Conservation (phyloP, 2,329 filamentous ascomycete species). For the Scedosporium dehoogii region DNA sequence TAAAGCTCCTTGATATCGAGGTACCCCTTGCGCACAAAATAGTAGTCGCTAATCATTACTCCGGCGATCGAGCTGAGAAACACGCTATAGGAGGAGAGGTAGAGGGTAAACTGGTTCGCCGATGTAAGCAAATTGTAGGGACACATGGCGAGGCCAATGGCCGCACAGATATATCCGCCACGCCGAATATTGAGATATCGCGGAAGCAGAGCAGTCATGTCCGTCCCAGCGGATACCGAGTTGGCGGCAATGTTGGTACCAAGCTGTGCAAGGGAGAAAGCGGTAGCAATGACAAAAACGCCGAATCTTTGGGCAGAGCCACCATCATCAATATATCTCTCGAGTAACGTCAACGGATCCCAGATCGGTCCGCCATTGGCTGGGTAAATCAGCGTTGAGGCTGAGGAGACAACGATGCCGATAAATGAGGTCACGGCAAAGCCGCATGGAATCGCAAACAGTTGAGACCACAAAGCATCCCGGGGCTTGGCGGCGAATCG, state of each 20-base stretch:
- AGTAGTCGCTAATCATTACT: slow-evolving; percentile 87
- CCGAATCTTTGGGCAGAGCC: slow-evolving; percentile 61
- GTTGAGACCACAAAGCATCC: slow-evolving; percentile 72
- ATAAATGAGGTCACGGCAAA: slow-evolving; percentile 79
- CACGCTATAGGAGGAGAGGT: slow-evolving; percentile 83
- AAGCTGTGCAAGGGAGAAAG: slow-evolving; percentile 70
- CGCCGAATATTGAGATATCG: slow-evolving; percentile 77
- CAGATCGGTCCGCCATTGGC: slow-evolving; percentile 48
- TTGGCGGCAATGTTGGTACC: slow-evolving; percentile 86
- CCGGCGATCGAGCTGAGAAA: slow-evolving; percentile 91
- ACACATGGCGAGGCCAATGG: slow-evolving; percentile 73
- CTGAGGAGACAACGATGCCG: slow-evolving; percentile 68
- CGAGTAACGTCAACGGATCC: slow-evolving; percentile 61
- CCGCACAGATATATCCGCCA: slow-evolving; percentile 76
- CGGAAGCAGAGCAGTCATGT: slow-evolving; percentile 71
- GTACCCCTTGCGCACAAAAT: slow-evolving; percentile 73
- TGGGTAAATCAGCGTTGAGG: slow-evolving; percentile 56
- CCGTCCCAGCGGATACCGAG: slow-evolving; percentile 72
- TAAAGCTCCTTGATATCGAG: slow-evolving; percentile 72
- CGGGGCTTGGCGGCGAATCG: slow-evolving; percentile 70
- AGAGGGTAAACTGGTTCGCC: slow-evolving; percentile 80
- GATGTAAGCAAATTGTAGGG: slow-evolving; percentile 70
- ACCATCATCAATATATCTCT: slow-evolving; percentile 58
- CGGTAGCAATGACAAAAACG: slow-evolving; percentile 61
- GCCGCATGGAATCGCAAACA: slow-evolving; percentile 60